Conservation (phyloP, 306 rosid species). For the Medicago ruthenica region DNA sequence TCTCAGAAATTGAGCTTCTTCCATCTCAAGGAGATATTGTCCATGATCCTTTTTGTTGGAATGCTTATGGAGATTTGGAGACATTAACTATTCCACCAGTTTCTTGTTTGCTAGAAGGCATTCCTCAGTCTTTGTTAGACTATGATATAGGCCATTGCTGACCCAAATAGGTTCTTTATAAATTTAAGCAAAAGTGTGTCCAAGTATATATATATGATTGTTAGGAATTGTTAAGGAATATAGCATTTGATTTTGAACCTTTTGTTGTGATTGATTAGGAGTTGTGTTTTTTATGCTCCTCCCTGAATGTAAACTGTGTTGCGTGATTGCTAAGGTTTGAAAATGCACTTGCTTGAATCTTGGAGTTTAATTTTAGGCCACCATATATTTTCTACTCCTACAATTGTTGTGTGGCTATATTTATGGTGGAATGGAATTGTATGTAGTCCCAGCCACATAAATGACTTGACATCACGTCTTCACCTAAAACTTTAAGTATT, state of each 20-base stretch:
- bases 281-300: constrained; percentile 61
- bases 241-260: constrained; percentile 30
- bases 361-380: not conserved
- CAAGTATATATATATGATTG: constrained; percentile 14
- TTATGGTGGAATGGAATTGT: too few species aligned
- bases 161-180: constrained; percentile 14
- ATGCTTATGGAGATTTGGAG: constrained; percentile 77
- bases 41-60: constrained; percentile 84
- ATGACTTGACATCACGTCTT: too few species aligned
- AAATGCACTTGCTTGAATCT: constrained; percentile 27
- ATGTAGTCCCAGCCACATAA: too few species aligned
- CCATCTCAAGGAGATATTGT: constrained; percentile 70
- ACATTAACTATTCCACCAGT: constrained; percentile 87
- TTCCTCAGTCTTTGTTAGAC: constrained; percentile 53
- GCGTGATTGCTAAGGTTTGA: constrained; percentile 22
- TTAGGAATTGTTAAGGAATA: not conserved
- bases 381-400: not conserved
- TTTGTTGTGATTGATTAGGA: constrained; percentile 52
- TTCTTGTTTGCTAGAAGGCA: constrained; percentile 74
- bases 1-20: constrained; percentile 91
- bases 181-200: constrained; percentile 9
- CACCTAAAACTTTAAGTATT: too few species aligned
- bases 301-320: constrained; percentile 36
- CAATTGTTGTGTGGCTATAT: not conserved
- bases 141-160: constrained; percentile 57